Conservation (phyloP, 768 basidiomycete species). For the Rhodosporidiobolus sp. region DNA sequence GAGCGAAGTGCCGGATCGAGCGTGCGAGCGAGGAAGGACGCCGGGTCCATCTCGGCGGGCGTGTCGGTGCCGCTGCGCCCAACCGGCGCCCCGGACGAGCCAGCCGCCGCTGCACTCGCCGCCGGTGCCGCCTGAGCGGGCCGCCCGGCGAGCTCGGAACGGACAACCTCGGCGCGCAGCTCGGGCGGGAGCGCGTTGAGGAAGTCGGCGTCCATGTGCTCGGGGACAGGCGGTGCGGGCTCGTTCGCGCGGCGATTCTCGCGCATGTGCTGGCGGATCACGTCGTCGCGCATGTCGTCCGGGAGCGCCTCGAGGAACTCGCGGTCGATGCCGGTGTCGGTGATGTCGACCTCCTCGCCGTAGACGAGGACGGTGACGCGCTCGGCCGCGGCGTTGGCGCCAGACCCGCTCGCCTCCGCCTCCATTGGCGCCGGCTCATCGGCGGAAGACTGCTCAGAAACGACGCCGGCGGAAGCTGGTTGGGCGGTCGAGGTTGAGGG, state of each 20-base stretch:
- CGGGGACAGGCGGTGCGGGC: slow-evolving; percentile 56
- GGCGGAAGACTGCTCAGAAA: not conserved
- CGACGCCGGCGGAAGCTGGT: not conserved
- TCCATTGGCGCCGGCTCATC: slow-evolving; percentile 13
- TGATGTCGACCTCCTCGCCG: slow-evolving; percentile 91
- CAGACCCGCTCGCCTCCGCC: slow-evolving; percentile 33
- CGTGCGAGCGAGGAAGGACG: slow-evolving; percentile 85
- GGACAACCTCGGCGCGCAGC: slow-evolving; percentile 92
- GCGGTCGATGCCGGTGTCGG: slow-evolving; percentile 96
- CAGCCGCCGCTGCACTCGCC: slow-evolving; percentile 10
- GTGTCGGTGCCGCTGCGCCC: slow-evolving; percentile 46
- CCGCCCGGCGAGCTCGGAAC: slow-evolving; percentile 85
- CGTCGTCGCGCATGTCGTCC: slow-evolving; percentile 98
- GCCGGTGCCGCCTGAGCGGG: slow-evolving; percentile 56
- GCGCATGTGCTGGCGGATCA: slow-evolving; percentile 92
- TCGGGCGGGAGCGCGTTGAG: slow-evolving; percentile 93
- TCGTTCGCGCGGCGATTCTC: slow-evolving; percentile 76
- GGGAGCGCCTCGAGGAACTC: slow-evolving; percentile 96
- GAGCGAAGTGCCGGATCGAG: slow-evolving; percentile 84
- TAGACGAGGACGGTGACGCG: slow-evolving; percentile 87
- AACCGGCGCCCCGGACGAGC: not conserved
- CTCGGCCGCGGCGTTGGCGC: slow-evolving; percentile 25
- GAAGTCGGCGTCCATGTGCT: slow-evolving; percentile 90
- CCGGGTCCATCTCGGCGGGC: slow-evolving; percentile 72
- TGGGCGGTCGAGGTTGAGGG: slow-evolving; percentile 2